Evolutionary conservation across 129 eudicot species (phyloP).

Genomic region (Flaveria trinervia): DNA sequence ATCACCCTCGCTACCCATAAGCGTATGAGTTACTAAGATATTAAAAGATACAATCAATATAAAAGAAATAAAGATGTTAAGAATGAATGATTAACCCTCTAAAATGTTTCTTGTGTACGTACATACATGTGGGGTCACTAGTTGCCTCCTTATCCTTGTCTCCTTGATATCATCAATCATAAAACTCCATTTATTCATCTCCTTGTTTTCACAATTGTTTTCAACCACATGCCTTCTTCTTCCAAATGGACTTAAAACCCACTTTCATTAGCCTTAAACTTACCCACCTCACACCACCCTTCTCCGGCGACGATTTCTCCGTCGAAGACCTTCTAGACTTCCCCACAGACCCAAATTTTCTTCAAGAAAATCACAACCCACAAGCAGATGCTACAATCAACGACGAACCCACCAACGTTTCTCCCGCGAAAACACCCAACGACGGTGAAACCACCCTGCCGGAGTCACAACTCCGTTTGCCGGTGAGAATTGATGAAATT

Average conservation of each 20-base stretch:
- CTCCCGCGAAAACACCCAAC: not conserved
- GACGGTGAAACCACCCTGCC: conserved; percentile 25
- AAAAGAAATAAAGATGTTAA: no score
- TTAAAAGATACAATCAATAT: no score
- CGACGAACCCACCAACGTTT: conserved; percentile 8
- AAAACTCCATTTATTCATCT: conserved; percentile 24
- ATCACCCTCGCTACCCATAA: no score
- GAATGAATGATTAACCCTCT: no score
- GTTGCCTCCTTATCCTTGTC: conserved; percentile 19
- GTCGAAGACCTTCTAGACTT: conserved; percentile 63
- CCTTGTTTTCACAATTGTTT: not conserved
- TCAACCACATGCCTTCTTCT: not conserved
- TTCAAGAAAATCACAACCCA: conserved; percentile 25
- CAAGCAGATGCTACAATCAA: not conserved
- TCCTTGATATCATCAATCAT: conserved; percentile 30
- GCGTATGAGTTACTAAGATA: no score
- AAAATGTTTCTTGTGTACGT: not conserved
- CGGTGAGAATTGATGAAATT: conserved; percentile 30
- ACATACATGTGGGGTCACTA: conserved; percentile 27
- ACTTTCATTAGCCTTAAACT: conserved; percentile 18
- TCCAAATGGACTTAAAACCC: conserved; percentile 49
- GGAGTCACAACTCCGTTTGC: conserved; percentile 45
- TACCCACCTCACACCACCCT: conserved; percentile 27
- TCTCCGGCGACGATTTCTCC: conserved; percentile 48
- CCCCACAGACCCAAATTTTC: conserved; percentile 37